Evolutionary conservation across 139 green algal genomes (phyloP).

Genomic region (Chlorella vulgaris): DNA sequence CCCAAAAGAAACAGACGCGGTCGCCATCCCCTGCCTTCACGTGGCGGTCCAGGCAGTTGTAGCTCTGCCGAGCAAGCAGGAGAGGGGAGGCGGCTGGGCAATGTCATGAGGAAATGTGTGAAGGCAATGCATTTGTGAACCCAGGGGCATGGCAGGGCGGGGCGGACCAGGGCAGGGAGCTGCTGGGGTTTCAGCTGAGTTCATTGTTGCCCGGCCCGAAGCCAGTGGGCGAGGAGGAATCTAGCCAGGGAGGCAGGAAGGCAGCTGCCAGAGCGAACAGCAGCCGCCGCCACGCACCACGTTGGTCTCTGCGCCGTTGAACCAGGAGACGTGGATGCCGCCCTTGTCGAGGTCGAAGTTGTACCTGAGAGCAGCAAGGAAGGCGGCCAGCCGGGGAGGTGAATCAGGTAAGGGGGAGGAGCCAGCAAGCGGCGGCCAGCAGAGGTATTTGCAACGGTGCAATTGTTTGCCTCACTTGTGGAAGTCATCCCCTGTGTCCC

Average conservation of each 20-base stretch:
- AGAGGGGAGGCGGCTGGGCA: too few relatives aligned
- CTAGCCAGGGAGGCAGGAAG: too few relatives aligned
- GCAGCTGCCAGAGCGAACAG: background rate
- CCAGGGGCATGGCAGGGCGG: background rate
- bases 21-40: slow-evolving; percentile 65
- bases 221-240: too few relatives aligned
- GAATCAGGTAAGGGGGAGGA: background rate
- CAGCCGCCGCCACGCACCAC: slow-evolving; percentile 31
- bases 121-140: background rate
- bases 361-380: slow-evolving; percentile 12
- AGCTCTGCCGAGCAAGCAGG: slow-evolving; percentile 37
- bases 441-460: background rate
- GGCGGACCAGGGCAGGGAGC: background rate
- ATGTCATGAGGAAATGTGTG: background rate
- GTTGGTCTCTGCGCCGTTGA: slow-evolving; percentile 76
- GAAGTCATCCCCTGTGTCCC: slow-evolving; percentile 49
- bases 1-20: slow-evolving; percentile 66
- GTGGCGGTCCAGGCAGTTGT: slow-evolving; percentile 80
- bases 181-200: too few relatives aligned
- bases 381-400: background rate
- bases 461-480: slow-evolving; percentile 6
- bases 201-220: too few relatives aligned
- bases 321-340: slow-evolving; percentile 68
- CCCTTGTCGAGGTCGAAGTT: slow-evolving; percentile 78
- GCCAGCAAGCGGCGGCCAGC: background rate